These are phyloP conservation scores for Macrophomina pseudophaseolina DNA, from an alignment of 2,329 filamentous ascomycete species.

Conservation along the genomic window DNA sequence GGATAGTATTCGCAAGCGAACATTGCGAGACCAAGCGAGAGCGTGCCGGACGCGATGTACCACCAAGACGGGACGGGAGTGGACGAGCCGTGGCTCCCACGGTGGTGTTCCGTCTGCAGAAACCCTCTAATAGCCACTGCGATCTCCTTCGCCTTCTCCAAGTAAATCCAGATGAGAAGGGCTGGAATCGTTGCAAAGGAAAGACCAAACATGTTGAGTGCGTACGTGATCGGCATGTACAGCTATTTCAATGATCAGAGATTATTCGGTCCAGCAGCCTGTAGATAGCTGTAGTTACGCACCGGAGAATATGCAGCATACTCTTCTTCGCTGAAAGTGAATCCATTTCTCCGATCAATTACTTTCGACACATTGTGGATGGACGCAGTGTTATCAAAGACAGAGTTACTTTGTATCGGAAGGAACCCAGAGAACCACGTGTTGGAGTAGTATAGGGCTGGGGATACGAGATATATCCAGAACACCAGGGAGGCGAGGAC, in stretches of 20 bases:
- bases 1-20: slow-evolving; percentile 23
- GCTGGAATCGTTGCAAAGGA: slow-evolving; percentile 14
- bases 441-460: slow-evolving; percentile 58
- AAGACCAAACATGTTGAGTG: slow-evolving; percentile 17
- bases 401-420: not conserved
- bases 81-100: not conserved
- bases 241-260: slow-evolving; percentile 38
- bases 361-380: slow-evolving; percentile 64
- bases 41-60: not conserved
- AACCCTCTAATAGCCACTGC: not conserved
- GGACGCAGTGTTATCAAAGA: slow-evolving; percentile 71
- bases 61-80: slow-evolving; percentile 7
- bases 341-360: slow-evolving; percentile 34
- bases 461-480: not conserved
- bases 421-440: slow-evolving; percentile 66
- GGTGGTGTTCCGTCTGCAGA: not conserved
- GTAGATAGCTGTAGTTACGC: not conserved
- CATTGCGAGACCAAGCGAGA: slow-evolving; percentile 7
- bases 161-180: slow-evolving; percentile 11
- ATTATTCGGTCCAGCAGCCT: too few relatives aligned
- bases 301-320: slow-evolving; percentile 49
- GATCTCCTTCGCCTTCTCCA: slow-evolving; percentile 20
- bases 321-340: slow-evolving; percentile 40
- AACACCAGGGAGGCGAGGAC: slow-evolving; percentile 45
- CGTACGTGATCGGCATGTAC: slow-evolving; percentile 30